Base-by-base conservation (phyloP, 768 basidiomycete genomes). In the Termitomyces eurrhizus region DNA sequence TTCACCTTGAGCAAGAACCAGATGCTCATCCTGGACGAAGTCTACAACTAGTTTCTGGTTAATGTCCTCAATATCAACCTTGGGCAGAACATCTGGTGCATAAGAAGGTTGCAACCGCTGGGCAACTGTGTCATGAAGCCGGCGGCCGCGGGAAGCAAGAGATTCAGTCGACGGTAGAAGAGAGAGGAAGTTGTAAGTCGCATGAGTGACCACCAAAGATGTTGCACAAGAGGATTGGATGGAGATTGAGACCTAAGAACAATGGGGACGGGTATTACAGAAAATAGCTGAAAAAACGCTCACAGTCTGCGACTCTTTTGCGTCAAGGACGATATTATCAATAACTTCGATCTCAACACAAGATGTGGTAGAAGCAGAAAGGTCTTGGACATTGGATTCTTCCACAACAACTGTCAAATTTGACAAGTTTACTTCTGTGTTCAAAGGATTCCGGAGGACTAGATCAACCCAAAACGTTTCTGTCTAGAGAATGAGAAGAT, bases 391-490 rank as follows among this genome's bases (percentile, higher is more conserved):
- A 37, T 64, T 69, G 2, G 73, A 69, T 58, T 83, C 83, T 63
- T 77, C 69, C 6, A 89, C 78, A 4, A 76, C 59, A 9, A 91
- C 70, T 0, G 87, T 84, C 56, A 93, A 62, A 59, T 87, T 79
- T 0, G 84, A 78, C 26, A 94, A 68, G 54, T 79, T 84, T n/a
- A 94, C 78, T 55, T 91, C 90, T 7, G 88, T 78, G 61, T 89
- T 82, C 45, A 94, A 72, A 18, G 91, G 90, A 68, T 94, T 94
- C 51, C 74, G 78, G 60, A 94, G 52, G 6, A 77, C 78, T 29
- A 94, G 65, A 64, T 93, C 90, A 42, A 93, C 76, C 86, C 87
- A 92, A 65, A 93, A 92, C 2, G 75, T 72, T 71, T 93, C 92
- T 93, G 61, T 26, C 62, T 33, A 46, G 49, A 54, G 53, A 55